Evolutionary conservation across 768 basidiomycete genomes (phyloP), one percentile per base, ranked within the genome.

Genomic region (Agrocybe praecox): DNA sequence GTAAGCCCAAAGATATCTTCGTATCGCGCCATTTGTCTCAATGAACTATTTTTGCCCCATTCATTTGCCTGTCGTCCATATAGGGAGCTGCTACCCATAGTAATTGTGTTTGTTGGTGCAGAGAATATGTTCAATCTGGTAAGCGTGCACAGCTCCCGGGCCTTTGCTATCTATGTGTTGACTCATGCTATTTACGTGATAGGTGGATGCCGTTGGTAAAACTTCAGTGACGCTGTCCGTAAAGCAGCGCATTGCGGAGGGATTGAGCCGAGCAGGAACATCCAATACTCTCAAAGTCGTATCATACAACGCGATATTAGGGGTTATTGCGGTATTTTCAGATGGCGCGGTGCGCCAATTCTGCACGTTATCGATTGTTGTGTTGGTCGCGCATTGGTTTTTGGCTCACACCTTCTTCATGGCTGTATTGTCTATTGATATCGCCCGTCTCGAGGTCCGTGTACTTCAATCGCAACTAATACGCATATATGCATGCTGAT

Each of bases 51-150:
- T 40, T 21, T 49, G 34, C 18, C 52, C 21, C 42, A 29, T 26
- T 26, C 14, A n/a, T 3, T 50, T 50, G n/a, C 32, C 49, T 49
- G 23, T 49, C 29, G 12, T 55, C 2, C 19, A 45, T 50, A 24
- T 46, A 93, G 92, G 92, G 88, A 91, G 67, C 74, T 96, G 42
- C 78, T 99, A 50, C 96, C 96, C 1, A 90, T 98, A 56, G 90
- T 97, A 34, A 94, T 99, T 49, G 85, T 95, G 7, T 96, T 98
- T 62, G 90, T 96, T 14, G 96, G 96, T 2, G 91, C 94, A 2
- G 96, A 98, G 75, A 98, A 98, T 65, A 98, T 98, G 96, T 92
- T 94, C 69, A 90, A 88, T 65, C 77, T 99, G 69, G 94, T 94
- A 70, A 60, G 87, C 71, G 33, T 40, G 36, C 26, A 15, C 52